Base-by-base conservation (phyloP, 106 monocot genomes). In the Xerophyta viscosa region DNA sequence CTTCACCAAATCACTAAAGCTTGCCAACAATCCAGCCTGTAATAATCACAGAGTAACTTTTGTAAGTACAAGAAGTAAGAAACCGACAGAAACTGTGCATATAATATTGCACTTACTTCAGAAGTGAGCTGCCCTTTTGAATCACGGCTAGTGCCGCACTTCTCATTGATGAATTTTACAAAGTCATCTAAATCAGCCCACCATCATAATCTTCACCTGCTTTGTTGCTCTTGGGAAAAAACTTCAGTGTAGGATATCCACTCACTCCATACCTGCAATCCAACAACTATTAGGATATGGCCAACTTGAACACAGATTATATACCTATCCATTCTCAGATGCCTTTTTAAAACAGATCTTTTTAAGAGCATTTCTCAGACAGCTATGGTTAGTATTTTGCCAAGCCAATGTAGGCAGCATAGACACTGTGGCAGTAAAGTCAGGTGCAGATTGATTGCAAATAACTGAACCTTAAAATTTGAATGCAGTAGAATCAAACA, bases 191-290 rank as follows among this genome's bases (percentile, higher is more conserved):
- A 33, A 19, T 88, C 93, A 20, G 78, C 1, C 72, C 87, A 50
- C 75, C 87, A 36, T 84, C 81, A 55, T 84, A 88, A 54, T 94
- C 88, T 68, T 87, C 88, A 62, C 93, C 93, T 64, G 71, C 83
- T 73, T 94, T 94, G 46, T 94, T 88, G 48, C 57, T 54, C 72
- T 88, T 94, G 0, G 93, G 84, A 64, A 94, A 94, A 46, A 94
- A 94, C 67, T 94, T 94, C 50, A 94, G 30, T 22, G 93, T 93
- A 18, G 93, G 93, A 69, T 69, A 93, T 20, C 93, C 93, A 68
- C 83, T 87, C 37, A 93, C 87, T 62, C 83, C 87, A 57, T 84
- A 87, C 62, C 93, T 93, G 68, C 37, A 57, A 43, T 15, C 2
- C 15, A 42, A 20, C 2, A 42, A 21, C 37, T 39, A 13, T 14